These are phyloP conservation scores for Aureobasidium sp. DNA, from an alignment of 2,329 filamentous ascomycete species.

Conservation along the genomic window DNA sequence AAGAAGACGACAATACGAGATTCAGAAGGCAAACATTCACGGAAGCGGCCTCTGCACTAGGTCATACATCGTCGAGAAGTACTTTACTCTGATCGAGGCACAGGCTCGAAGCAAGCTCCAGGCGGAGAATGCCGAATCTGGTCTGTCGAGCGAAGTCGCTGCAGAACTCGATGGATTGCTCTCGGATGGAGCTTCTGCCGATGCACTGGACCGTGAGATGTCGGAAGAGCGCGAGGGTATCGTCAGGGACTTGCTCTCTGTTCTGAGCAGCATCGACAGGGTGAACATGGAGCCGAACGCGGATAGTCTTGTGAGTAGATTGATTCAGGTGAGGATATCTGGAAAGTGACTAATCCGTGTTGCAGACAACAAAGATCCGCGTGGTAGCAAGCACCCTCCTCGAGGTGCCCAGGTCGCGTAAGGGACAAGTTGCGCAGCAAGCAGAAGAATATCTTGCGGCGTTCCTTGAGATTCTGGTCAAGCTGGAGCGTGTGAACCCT, in stretches of 20 bases:
- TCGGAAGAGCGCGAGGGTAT: constrained; percentile 71
- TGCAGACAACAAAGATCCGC: constrained; percentile 71
- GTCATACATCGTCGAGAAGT: constrained; percentile 80
- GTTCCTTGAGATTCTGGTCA: constrained; percentile 68
- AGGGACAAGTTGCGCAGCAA: constrained; percentile 47
- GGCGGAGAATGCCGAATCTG: constrained; percentile 34
- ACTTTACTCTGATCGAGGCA: constrained; percentile 68
- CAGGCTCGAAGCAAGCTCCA: constrained; percentile 42
- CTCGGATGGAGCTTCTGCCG: constrained; percentile 12
- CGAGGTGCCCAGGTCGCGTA: constrained; percentile 50
- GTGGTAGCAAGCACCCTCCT: constrained; percentile 76
- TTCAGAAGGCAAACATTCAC: constrained; percentile 88
- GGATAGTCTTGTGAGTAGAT: constrained; percentile 52
- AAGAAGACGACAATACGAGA: constrained; percentile 64
- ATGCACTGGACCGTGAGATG: constrained; percentile 48
- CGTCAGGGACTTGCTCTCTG: constrained; percentile 67
- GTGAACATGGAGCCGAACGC: constrained; percentile 74
- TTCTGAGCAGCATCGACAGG: constrained; percentile 71
- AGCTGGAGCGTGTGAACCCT: constrained; percentile 59
- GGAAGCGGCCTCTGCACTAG: constrained; percentile 73
- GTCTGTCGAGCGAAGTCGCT: constrained; percentile 28
- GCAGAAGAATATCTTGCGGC: constrained; percentile 65
- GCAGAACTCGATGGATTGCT: constrained; percentile 32
- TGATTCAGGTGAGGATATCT: not conserved
- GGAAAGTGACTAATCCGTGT: constrained; percentile 23